Percentiles rank a stretch among this genome's conserved stretches.
Conservation (phyloP, 2,329 filamentous ascomycete genomes). For the Cladosporium sp. region DNA sequence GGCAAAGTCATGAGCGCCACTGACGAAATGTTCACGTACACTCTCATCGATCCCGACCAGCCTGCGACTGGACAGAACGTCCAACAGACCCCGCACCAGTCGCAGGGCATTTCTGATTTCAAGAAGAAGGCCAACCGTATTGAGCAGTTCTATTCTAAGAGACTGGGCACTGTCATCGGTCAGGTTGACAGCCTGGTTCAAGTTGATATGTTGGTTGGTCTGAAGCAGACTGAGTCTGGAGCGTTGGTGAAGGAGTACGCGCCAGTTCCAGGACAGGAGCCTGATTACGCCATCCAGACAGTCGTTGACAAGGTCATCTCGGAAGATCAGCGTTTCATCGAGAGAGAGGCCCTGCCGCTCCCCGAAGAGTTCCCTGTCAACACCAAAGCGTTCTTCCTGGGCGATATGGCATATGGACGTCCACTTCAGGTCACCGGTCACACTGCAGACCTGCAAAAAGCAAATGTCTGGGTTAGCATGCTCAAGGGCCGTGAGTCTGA, state of each 20-base stretch:
- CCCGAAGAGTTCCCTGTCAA: slow-evolving; percentile 85
- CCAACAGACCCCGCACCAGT: slow-evolving; percentile 65
- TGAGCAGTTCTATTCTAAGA: slow-evolving; percentile 84
- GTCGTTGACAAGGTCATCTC: slow-evolving; percentile 87
- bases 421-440: slow-evolving; percentile 81
- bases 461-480: slow-evolving; percentile 72
- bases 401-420: slow-evolving; percentile 87
- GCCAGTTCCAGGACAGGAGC: slow-evolving; percentile 77
- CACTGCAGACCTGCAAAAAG: slow-evolving; percentile 64
- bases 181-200: slow-evolving; percentile 84
- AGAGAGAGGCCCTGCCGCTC: slow-evolving; percentile 80
- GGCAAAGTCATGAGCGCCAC: slow-evolving; percentile 85
- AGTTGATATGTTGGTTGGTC: slow-evolving; percentile 88
- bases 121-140: slow-evolving; percentile 78
- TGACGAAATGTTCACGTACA: slow-evolving; percentile 90
- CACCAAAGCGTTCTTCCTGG: slow-evolving; percentile 86
- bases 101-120: slow-evolving; percentile 76
- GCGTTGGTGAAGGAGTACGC: slow-evolving; percentile 92
- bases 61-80: slow-evolving; percentile 46
- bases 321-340: slow-evolving; percentile 88
- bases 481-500: slow-evolving; percentile 71
- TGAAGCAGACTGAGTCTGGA: slow-evolving; percentile 85
- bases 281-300: slow-evolving; percentile 85
- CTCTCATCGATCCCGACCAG: slow-evolving; percentile 54
- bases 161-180: slow-evolving; percentile 82